Percentiles rank a stretch among this genome's conserved stretches.
phyloP scores from a whole-genome alignment of 805 yeast genomes.

The Brettanomyces naardenensis region DNA sequence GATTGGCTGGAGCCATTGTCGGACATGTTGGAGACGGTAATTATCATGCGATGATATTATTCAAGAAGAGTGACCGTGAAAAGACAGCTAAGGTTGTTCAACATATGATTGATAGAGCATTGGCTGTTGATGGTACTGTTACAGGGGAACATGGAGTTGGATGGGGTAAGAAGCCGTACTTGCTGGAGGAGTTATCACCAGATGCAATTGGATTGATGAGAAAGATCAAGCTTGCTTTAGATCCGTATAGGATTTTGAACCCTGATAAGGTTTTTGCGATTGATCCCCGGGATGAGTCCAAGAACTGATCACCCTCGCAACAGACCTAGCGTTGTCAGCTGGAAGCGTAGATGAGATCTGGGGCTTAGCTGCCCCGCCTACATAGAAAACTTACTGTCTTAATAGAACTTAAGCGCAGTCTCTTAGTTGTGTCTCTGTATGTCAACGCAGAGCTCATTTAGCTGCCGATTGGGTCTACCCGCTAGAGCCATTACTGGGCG shows the following conservation, averaged over 20 bases:
- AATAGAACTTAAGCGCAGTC: no score
- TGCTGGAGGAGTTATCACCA: conserved; percentile 59
- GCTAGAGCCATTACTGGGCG: no score
- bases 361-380: no score
- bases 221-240: conserved; percentile 61
- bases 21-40: conserved; percentile 94
- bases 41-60: conserved; percentile 63
- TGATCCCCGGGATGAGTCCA: conserved; percentile 44
- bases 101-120: conserved; percentile 62
- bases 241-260: conserved; percentile 66
- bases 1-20: conserved; percentile 56
- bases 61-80: conserved; percentile 46
- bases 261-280: conserved; percentile 73
- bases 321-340: no score
- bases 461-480: no score
- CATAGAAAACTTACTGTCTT: no score
- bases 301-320: no score
- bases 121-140: conserved; percentile 70
- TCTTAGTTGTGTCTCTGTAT: no score
- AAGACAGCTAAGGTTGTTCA: conserved; percentile 53
- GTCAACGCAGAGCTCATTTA: no score
- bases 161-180: conserved; percentile 60
- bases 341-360: no score
- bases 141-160: conserved; percentile 92
- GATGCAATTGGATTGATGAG: conserved; percentile 72